Evolutionary conservation across 306 rosid genomes (phyloP).

Genomic region (Senna tora): DNA sequence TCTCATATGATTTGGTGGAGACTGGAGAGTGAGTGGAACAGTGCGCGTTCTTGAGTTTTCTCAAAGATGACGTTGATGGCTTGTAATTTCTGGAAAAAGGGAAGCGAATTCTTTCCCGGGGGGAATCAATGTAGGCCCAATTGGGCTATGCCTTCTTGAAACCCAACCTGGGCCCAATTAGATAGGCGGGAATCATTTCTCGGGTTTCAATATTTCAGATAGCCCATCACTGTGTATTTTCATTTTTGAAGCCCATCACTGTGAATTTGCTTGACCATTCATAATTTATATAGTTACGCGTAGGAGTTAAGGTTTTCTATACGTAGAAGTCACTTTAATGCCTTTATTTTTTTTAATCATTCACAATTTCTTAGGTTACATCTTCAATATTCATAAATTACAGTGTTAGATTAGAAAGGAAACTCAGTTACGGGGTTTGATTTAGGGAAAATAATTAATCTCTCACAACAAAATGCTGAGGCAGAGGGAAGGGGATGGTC

Average conservation of each 20-base stretch:
- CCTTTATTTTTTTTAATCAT: not conserved
- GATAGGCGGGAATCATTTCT: too few species aligned
- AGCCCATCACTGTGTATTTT: not conserved
- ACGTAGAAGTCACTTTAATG: not conserved
- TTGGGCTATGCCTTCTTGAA: not conserved
- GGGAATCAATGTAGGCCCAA: not conserved
- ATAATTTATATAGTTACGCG: too few species aligned
- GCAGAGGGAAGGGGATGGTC: too few species aligned
- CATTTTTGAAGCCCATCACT: not conserved
- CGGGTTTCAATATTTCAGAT: not conserved
- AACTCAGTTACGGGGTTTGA: too few species aligned
- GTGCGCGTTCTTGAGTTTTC: constrained; percentile 24
- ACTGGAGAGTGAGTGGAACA: too few species aligned
- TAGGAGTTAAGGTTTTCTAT: too few species aligned
- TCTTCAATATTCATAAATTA: too few species aligned
- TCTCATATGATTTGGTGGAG: constrained; percentile 1
- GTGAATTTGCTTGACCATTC: not conserved
- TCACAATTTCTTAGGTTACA: too few species aligned
- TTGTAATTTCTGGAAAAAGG: not conserved
- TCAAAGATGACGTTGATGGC: not conserved
- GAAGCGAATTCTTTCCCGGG: not conserved
- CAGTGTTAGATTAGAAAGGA: too few species aligned
- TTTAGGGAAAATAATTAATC: too few species aligned
- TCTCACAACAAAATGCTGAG: too few species aligned
- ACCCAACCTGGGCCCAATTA: not conserved